Conservation (phyloP, 768 basidiomycete genomes). For the Clitopilus hobsonii region DNA sequence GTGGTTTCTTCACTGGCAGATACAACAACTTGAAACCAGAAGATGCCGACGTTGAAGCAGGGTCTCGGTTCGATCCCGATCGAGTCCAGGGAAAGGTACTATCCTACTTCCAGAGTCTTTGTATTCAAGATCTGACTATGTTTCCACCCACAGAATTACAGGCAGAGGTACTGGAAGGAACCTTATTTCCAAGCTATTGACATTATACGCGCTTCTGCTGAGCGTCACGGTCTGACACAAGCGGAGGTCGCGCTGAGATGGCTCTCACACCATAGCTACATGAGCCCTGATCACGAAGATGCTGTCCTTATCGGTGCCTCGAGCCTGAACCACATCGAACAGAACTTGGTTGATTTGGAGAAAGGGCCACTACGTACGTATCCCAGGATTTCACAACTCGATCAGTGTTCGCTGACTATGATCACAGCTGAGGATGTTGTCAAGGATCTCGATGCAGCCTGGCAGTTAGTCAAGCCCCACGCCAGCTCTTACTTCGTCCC, state of each 20-base stretch:
- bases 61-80: slow-evolving; percentile 53
- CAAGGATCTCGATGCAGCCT: slow-evolving; percentile 39
- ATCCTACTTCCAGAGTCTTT: neutral
- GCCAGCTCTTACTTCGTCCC: slow-evolving; percentile 24
- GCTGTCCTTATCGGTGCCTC: slow-evolving; percentile 43
- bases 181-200: slow-evolving; percentile 18
- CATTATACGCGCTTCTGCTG: slow-evolving; percentile 12
- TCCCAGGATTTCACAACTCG: neutral
- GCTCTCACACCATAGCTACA: slow-evolving; percentile 38
- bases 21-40: slow-evolving; percentile 33
- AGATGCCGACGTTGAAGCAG: slow-evolving; percentile 44
- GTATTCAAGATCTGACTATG: neutral
- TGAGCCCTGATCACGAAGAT: slow-evolving; percentile 26
- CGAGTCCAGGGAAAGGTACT: slow-evolving; percentile 42
- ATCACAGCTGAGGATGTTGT: slow-evolving; percentile 38
- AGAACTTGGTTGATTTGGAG: slow-evolving; percentile 22
- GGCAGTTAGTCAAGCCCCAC: slow-evolving; percentile 32
- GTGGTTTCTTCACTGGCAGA: slow-evolving; percentile 57
- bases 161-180: slow-evolving; percentile 28
- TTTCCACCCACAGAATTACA: slow-evolving; percentile 24
- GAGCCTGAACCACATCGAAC: slow-evolving; percentile 35
- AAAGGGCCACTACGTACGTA: slow-evolving; percentile 19
- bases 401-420: neutral
- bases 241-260: slow-evolving; percentile 42
- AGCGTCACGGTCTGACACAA: slow-evolving; percentile 30